Base-by-base conservation (phyloP, 257 asterid species). In the Solanum chmielewskii region DNA sequence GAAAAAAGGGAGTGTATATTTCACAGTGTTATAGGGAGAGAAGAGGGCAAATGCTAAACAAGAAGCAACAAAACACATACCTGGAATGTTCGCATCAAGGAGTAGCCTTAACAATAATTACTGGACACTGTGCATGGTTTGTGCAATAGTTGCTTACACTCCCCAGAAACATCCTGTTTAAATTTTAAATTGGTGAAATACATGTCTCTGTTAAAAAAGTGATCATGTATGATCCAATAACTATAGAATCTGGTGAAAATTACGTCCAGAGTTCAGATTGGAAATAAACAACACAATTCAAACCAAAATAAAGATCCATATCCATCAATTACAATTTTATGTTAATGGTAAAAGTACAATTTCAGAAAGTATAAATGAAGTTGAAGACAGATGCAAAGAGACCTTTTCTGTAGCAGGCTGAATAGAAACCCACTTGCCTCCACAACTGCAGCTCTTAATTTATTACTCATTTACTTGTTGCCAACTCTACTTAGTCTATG, bases 151-250 rank as follows among this genome's bases (percentile, higher is more conserved):
- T 90, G 88, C 93, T 90, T 29, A 91, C 93, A 88, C 93, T 91
- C 87, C 93, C 93, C 90, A 91, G 75, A 89, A 91, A 91, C 93
- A 91, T 91, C 92, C 93, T 91, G 91, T 68, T 77, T 16, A 60
- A 60, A 86, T 41, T 71, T n/a, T 31, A 60, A 83, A 78, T 25
- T 9, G 21, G 59, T 91, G 49, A 86, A 81, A 27, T 83, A 49
- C 31, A 69, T 27, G 29, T 15, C 23, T 25, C 45, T 56, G 75
- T 42, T 45, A 29, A 85, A 74, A 18, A 52, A 47, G 5, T 41
- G 21, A 69, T 20, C 31, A 68, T 41, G 80, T 56, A 73, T 69
- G 80, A 37, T 86, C 56, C 31, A 49, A 18, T 49, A 81, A 49
- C 70, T 73, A n/a, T 33, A 35, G 25, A 75, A 6, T 31, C 45